Evolutionary conservation across 441 rosid species (phyloP).

Genomic region (Isatis lusitanica): DNA sequence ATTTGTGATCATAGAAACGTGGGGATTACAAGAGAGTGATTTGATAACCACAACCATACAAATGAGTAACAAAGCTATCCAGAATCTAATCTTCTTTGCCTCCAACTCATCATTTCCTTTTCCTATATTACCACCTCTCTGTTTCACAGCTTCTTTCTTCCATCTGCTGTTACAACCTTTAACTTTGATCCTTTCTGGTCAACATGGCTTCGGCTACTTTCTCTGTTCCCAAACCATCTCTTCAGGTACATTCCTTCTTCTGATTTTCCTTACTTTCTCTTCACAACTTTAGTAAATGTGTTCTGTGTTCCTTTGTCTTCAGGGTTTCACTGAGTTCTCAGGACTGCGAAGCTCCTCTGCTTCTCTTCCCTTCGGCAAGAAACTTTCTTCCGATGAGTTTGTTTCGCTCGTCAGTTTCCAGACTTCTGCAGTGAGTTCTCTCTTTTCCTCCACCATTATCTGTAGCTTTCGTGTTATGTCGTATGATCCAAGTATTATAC

Average conservation of each 20-base stretch:
- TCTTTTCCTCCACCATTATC: background rate
- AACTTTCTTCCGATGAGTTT: slow-evolving; percentile 59
- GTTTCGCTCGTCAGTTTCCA: slow-evolving; percentile 60
- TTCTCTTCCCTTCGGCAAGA: slow-evolving; percentile 57
- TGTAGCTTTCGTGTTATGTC: slow-evolving; percentile 1
- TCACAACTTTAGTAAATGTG: background rate
- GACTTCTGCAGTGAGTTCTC: slow-evolving; percentile 66
- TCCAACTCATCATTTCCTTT: slow-evolving; percentile 28
- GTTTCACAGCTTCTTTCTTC: background rate
- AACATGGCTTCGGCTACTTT: slow-evolving; percentile 85
- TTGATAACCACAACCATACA: slow-evolving; percentile 58
- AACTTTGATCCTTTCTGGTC: background rate
- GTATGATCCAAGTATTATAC: slow-evolving; percentile 1
- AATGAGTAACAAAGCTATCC: slow-evolving; percentile 57
- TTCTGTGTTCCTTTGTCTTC: slow-evolving; percentile 8
- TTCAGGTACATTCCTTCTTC: slow-evolving; percentile 48
- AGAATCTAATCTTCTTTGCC: slow-evolving; percentile 59
- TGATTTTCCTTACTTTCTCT: background rate
- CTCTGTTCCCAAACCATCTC: slow-evolving; percentile 76
- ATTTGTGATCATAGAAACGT: background rate
- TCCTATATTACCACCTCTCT: slow-evolving; percentile 13
- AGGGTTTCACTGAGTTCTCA: slow-evolving; percentile 68
- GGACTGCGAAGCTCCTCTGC: slow-evolving; percentile 60
- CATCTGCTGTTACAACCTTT: slow-evolving; percentile 17
- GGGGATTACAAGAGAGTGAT: slow-evolving; percentile 26